phyloP scores from a whole-genome alignment of 129 eudicot genomes.

The Cynara cardunculus region DNA sequence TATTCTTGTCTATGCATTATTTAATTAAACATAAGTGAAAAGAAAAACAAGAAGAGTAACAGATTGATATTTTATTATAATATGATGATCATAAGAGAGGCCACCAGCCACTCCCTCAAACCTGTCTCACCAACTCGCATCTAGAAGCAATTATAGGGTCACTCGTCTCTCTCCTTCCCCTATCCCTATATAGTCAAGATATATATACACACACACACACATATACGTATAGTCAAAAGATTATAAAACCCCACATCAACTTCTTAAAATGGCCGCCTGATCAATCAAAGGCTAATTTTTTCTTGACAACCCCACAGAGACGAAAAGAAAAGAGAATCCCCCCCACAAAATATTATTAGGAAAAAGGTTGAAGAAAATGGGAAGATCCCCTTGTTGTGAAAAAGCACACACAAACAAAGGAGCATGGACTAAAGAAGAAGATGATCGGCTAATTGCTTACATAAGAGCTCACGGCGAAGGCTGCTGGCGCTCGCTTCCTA shows the following conservation, averaged over 20 bases:
- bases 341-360: background rate
- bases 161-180: slow-evolving; percentile 13
- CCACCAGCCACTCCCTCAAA: slow-evolving; percentile 83
- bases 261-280: slow-evolving; percentile 27
- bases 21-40: too few species aligned
- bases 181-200: slow-evolving; percentile 11
- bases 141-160: slow-evolving; percentile 72
- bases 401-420: slow-evolving; percentile 99
- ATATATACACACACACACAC: background rate
- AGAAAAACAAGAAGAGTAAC: too few species aligned
- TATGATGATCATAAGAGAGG: slow-evolving; percentile 45
- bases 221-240: slow-evolving; percentile 52
- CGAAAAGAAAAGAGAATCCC: background rate
- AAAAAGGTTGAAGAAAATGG: slow-evolving; percentile 43
- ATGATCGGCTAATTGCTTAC: slow-evolving; percentile 74
- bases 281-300: slow-evolving; percentile 23
- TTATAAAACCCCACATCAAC: slow-evolving; percentile 55
- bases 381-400: slow-evolving; percentile 99
- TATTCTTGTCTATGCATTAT: too few species aligned
- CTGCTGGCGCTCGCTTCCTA: slow-evolving; percentile 97
- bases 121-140: slow-evolving; percentile 99
- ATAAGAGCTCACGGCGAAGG: slow-evolving; percentile 92
- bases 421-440: slow-evolving; percentile 99
- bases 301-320: slow-evolving; percentile 29
- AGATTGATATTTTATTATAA: slow-evolving; percentile 8